A percentile compares a stretch with the other conserved stretches of the same genome.
Evolutionary conservation across 2,329 filamentous ascomycete genomes (phyloP).

Genomic region (Colletotrichum noveboracense): DNA sequence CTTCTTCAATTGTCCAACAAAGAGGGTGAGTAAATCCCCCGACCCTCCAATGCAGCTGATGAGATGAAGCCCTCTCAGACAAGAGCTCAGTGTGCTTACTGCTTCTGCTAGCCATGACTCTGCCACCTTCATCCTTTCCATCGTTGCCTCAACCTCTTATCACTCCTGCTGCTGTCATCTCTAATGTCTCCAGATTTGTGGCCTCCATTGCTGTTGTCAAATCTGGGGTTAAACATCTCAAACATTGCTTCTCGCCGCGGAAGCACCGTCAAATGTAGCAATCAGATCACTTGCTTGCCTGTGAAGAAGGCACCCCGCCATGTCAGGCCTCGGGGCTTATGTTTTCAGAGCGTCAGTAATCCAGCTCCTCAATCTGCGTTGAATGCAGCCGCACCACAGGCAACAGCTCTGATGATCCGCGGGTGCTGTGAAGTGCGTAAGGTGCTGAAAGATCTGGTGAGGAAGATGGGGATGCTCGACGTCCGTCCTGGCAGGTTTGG

Average conservation of each 20-base stretch:
- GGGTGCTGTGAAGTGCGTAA: neutral
- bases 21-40: rapidly evolving
- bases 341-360: neutral
- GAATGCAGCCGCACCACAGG: rapidly evolving
- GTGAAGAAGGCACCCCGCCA: neutral
- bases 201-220: neutral
- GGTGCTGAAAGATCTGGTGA: neutral
- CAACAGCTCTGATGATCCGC: neutral
- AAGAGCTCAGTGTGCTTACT: rapidly evolving
- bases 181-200: rapidly evolving
- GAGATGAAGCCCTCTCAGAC: neutral
- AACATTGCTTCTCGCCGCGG: neutral
- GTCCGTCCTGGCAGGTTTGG: neutral
- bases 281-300: neutral
- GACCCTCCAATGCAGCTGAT: neutral
- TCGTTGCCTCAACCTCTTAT: neutral
- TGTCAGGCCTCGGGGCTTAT: rapidly evolving
- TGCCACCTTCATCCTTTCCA: neutral
- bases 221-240: neutral
- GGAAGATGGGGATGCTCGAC: rapidly evolving
- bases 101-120: rapidly evolving
- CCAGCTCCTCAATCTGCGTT: neutral
- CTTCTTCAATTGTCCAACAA: neutral
- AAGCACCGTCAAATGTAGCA: neutral
- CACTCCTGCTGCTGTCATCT: neutral